These are phyloP conservation scores for Ceratobasidium sp. DNA, from an alignment of 1,284 basidiomycete genomes.

Conservation along the genomic window DNA sequence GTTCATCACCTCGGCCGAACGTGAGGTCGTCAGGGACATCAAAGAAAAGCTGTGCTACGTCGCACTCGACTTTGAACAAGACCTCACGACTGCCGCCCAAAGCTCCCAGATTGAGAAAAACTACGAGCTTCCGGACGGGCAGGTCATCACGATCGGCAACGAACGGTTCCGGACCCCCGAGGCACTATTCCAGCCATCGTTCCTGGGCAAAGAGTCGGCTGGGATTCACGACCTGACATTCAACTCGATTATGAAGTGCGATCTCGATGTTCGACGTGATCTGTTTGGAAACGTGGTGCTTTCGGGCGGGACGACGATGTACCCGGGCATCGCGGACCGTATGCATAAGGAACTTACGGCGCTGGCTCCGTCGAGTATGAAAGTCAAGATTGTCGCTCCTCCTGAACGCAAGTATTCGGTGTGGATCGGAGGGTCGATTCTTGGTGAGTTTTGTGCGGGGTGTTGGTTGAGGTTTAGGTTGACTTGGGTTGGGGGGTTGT, in stretches of 20 bases:
- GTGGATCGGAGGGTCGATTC: slow-evolving; percentile 99
- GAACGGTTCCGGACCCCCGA: slow-evolving; percentile 71
- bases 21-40: slow-evolving; percentile 71
- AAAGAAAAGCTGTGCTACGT: slow-evolving; percentile 75
- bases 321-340: slow-evolving; percentile 68
- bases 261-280: slow-evolving; percentile 59
- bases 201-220: slow-evolving; percentile 65
- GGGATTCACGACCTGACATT: slow-evolving; percentile 73
- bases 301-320: slow-evolving; percentile 72
- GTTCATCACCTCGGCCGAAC: slow-evolving; percentile 67
- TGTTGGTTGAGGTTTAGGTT: background rate
- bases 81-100: slow-evolving; percentile 68
- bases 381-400: slow-evolving; percentile 90
- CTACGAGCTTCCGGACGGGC: slow-evolving; percentile 71
- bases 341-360: slow-evolving; percentile 74
- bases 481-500: background rate
- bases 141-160: slow-evolving; percentile 72
- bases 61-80: slow-evolving; percentile 71
- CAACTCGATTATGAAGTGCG: slow-evolving; percentile 76
- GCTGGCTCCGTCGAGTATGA: slow-evolving; percentile 62
- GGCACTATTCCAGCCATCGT: slow-evolving; percentile 69
- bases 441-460: slow-evolving; percentile 51
- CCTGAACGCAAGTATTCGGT: slow-evolving; percentile 95
- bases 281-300: slow-evolving; percentile 68
- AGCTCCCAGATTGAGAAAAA: slow-evolving; percentile 68